Percentiles rank a stretch among this genome's conserved stretches.
These are phyloP conservation scores for Phytopythium oedochilum DNA, from an alignment of 352 stramenopile genomes.

Conservation along the genomic window DNA sequence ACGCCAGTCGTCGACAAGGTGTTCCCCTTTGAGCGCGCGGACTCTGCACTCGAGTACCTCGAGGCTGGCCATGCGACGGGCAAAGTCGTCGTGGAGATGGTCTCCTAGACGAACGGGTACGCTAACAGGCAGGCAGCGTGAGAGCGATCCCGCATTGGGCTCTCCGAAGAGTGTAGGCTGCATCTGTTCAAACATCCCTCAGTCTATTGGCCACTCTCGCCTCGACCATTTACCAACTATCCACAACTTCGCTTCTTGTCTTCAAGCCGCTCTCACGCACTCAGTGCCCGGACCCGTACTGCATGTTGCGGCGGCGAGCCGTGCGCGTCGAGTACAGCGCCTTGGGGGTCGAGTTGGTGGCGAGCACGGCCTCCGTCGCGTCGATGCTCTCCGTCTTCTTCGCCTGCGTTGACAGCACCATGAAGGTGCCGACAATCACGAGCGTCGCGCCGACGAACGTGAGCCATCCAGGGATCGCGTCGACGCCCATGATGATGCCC, in stretches of 20 bases:
- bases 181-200: no score
- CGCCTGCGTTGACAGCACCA: conserved; percentile 74
- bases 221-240: background rate
- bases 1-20: conserved; percentile 64
- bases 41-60: conserved; percentile 59
- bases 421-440: conserved; percentile 72
- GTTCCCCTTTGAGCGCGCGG: conserved; percentile 60
- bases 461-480: conserved; percentile 56
- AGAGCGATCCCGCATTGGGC: no score
- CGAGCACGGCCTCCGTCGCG: conserved; percentile 65
- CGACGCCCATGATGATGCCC: conserved; percentile 68
- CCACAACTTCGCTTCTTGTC: no score
- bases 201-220: background rate
- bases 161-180: no score
- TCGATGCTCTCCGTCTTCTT: conserved; percentile 81
- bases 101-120: conserved; percentile 5
- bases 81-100: conserved; percentile 65
- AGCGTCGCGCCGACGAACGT: conserved; percentile 73
- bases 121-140: conserved; percentile 5
- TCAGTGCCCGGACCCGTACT: conserved; percentile 4
- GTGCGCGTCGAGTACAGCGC: conserved; percentile 59
- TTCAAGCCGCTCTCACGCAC: background rate
- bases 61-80: conserved; percentile 51
- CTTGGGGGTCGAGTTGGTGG: conserved; percentile 51
- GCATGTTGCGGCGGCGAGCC: conserved; percentile 4